Base-by-base conservation (phyloP, 495 filamentous ascomycete genomes). In the Bathelium albidoporum region DNA sequence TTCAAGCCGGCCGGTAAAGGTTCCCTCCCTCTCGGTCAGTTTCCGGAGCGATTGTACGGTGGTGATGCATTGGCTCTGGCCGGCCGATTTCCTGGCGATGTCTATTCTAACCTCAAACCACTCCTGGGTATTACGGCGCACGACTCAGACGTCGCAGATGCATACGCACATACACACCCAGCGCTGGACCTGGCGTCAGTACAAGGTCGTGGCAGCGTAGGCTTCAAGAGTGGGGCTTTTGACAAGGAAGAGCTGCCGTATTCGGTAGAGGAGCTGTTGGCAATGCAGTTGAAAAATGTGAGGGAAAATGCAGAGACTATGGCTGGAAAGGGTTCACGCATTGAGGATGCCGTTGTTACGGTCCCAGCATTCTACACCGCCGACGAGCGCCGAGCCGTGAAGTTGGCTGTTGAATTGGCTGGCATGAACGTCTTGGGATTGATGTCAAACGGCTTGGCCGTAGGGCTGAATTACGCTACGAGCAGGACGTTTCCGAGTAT, bases 381-480 rank as follows among this genome's bases (percentile, higher is more conserved):
- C 1, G 89, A 95, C 68, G 94, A 98, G 80, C 91, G 87, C 79
- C 82, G 87, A 70, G 90, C 87, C 65, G 79, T 96, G 12, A 80
- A 87, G 65, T 71, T 92, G 72, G 91, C 94, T 31, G 92, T 90
- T 18, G 85, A 91, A 43, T 77, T 98, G 68, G 91, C 94, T 2
- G 94, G 91, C 32, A 77, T 98, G 68, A 88, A 89, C 71, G 85
- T 96, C 20, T 81, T 96, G 66, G 85, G 84, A 20, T 77, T 97
- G 60, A 82, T 97, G 64, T 93, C 87, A 65, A 95, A 98, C 72
- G 95, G 93, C 7, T 73, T 97, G 65, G 90, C 94, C 34, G 91
- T 97, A 52, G 94, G 90, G 1, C 74, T 99, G 61, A 94, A 99
- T 74, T 99, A 97, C 73, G 94, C 94, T 22, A 97, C 90, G 18